A percentile compares a stretch with the other conserved stretches of the same genome.
These are phyloP conservation scores for Vigna nakashimae DNA, from an alignment of 306 rosid species.

Conservation along the genomic window DNA sequence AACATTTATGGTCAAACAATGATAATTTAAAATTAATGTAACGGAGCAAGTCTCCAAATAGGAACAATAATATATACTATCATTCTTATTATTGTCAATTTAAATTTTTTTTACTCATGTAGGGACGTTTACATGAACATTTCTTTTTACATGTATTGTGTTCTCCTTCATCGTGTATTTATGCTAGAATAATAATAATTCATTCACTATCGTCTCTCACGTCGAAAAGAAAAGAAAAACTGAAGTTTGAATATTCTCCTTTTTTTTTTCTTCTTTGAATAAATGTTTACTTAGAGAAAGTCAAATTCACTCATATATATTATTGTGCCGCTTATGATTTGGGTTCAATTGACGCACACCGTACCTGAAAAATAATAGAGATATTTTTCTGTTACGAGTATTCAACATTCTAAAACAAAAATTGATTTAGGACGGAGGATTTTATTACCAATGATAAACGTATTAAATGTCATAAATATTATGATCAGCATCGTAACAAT, in stretches of 20 bases:
- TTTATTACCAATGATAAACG: not conserved
- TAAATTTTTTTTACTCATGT: not conserved
- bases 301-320: slow-evolving; percentile 4
- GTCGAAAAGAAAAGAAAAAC: not conserved
- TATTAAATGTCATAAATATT: not conserved
- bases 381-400: not conserved
- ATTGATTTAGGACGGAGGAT: not conserved
- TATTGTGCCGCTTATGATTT: not conserved
- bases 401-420: not conserved
- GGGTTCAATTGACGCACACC: not conserved
- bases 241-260: not conserved
- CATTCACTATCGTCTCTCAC: not conserved
- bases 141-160: not conserved
- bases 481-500: not conserved
- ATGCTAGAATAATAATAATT: not conserved
- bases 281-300: not conserved
- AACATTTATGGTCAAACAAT: not conserved
- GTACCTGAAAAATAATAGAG: not conserved
- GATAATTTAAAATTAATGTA: no score
- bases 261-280: not conserved
- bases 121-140: not conserved
- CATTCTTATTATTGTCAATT: not conserved
- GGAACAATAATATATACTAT: not conserved
- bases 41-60: not conserved
- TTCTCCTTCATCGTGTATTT: not conserved